phyloP scores from a whole-genome alignment of 352 stramenopile species.

The Globisporangium splendens region DNA sequence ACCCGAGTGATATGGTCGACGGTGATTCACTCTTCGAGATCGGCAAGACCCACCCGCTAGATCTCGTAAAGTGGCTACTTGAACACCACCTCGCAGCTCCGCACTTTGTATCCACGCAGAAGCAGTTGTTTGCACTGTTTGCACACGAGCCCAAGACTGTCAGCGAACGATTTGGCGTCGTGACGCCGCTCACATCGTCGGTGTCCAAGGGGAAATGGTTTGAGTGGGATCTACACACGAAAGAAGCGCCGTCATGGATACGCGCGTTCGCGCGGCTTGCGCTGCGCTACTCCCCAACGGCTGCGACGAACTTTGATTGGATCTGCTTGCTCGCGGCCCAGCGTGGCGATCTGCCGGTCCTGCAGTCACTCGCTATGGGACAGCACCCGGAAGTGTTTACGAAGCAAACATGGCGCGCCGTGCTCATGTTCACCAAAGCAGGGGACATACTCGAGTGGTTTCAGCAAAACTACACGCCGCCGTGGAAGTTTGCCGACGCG shows the following conservation, averaged over 20 bases:
- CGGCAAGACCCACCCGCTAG: slow-evolving; percentile 16
- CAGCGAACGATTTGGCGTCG: too few species aligned
- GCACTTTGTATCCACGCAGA: slow-evolving; percentile 8
- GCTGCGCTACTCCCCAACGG: slow-evolving; percentile 17
- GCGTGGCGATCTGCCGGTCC: slow-evolving; percentile 23
- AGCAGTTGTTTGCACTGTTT: slow-evolving; percentile 8
- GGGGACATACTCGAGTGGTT: slow-evolving; percentile 32
- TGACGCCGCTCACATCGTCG: too few species aligned
- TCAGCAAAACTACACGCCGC: slow-evolving; percentile 16
- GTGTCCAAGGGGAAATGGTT: slow-evolving; percentile 8
- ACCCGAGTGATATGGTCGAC: slow-evolving; percentile 17
- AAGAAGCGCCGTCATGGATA: slow-evolving; percentile 25
- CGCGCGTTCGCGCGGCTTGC: slow-evolving; percentile 20
- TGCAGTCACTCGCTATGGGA: slow-evolving; percentile 20
- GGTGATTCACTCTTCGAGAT: slow-evolving; percentile 21
- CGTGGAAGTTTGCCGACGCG: slow-evolving; percentile 15
- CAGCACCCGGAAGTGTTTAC: slow-evolving; percentile 32
- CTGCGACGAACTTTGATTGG: slow-evolving; percentile 20
- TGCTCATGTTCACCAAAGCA: slow-evolving; percentile 31
- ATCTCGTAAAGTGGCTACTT: slow-evolving; percentile 33
- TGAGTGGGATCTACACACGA: slow-evolving; percentile 28
- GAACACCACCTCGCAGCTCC: slow-evolving; percentile 13
- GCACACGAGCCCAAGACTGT: slow-evolving; percentile 14
- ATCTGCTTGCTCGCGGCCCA: slow-evolving; percentile 31
- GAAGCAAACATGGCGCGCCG: slow-evolving; percentile 23